Evolutionary conservation across 441 rosid genomes (phyloP), one percentile per base, ranked within the genome.

Genomic region (Populus hybrid): DNA sequence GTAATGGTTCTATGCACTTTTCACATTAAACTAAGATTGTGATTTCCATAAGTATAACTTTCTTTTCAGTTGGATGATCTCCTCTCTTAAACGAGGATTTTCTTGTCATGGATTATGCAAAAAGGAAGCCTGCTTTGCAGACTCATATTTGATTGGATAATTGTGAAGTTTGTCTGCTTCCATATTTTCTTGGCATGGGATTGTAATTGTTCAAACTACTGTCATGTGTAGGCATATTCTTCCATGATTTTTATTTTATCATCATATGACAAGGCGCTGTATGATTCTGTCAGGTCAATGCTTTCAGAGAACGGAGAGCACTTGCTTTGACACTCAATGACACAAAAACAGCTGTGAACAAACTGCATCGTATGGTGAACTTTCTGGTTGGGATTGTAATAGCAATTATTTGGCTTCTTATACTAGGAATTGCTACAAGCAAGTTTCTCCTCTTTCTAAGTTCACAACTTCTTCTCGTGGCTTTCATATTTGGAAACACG

Each of bases 331-430:
- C 97, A 8, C 82, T 94, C 8, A 91, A 93, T 24, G 98, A 94
- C 75, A 93, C 98, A 3, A 94, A 93, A 83, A 94, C 98, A 14
- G 98, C 95, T 1, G 96, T 94, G 67, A 87, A 88, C 83, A 93
- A 87, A 79, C 92, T 94, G 75, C 95, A 89, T 75, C 88, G 78
- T 0, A 84, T 94, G 83, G 89, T 90, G 23, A 89, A 88, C 53
- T 26, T 76, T 71, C 30, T 92, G 23, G 91, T 85, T 8, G 89
- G 73, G 8, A 72, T 80, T 64, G 42, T 89, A 63, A 89, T 90
- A 38, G 10, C 30, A 8, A 74, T 93, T 64, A 85, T 93, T 73
- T 93, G 94, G 91, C 92, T 93, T 59, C 82, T 93, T 72, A 74
- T 91, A 38, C 88, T 94, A 18, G 89, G 84, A 78, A 91, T 94